Percentiles rank a stretch among this genome's conserved stretches.
Evolutionary conservation across 1,139 yeast genomes (phyloP).

Genomic region (Nakaseomyces uthaithaninus): DNA sequence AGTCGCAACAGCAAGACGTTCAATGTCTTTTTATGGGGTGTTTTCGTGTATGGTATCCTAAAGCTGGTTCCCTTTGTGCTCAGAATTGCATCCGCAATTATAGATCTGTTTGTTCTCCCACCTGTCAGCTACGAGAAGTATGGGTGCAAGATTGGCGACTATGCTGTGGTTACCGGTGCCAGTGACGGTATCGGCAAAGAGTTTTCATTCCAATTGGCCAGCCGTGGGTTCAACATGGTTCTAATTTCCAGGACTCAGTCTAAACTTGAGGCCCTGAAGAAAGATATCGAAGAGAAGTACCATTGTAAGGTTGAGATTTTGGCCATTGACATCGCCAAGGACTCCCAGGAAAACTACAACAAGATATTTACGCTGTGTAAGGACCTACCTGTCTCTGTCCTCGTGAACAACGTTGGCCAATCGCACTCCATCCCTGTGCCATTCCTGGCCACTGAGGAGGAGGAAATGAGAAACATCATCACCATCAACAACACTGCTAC

Average conservation of each 20-base stretch:
- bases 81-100: constrained; percentile 37
- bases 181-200: constrained; percentile 98
- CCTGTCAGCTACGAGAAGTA: constrained; percentile 55
- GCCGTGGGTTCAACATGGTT: constrained; percentile 72
- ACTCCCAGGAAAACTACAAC: constrained; percentile 42
- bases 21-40: constrained; percentile 29
- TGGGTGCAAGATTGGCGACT: constrained; percentile 47
- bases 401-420: constrained; percentile 89
- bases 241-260: constrained; percentile 77
- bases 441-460: constrained; percentile 65
- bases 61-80: constrained; percentile 42
- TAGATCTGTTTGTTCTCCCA: constrained; percentile 59
- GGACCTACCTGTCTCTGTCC: constrained; percentile 53
- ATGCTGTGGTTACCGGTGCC: constrained; percentile 89
- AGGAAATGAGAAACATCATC: constrained; percentile 70
- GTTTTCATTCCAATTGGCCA: constrained; percentile 77
- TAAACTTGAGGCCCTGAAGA: constrained; percentile 60
- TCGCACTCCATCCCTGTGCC: constrained; percentile 95
- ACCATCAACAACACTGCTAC: constrained; percentile 84
- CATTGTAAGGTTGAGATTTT: constrained; percentile 57
- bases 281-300: constrained; percentile 54
- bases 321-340: constrained; percentile 68
- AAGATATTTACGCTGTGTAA: constrained; percentile 42
- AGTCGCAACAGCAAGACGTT: constrained; percentile 18
- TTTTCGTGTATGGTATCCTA: constrained; percentile 43